phyloP scores from a whole-genome alignment of 257 asterid species.

The Echium plantagineum region DNA sequence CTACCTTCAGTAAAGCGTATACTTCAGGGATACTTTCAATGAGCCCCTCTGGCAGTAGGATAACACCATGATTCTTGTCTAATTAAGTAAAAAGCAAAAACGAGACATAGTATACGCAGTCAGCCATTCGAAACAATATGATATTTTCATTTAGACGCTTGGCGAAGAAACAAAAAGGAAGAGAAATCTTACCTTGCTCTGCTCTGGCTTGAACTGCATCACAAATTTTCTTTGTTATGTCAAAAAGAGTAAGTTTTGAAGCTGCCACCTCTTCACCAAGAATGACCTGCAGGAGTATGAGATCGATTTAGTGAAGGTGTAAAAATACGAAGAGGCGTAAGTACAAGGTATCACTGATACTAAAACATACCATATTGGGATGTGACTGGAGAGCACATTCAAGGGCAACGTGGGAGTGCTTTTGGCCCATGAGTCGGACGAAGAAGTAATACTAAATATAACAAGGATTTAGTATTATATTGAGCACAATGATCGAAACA shows the following conservation, averaged over 20 bases:
- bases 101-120: background rate
- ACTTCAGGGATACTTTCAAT: constrained; percentile 13
- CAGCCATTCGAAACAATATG: constrained; percentile 10
- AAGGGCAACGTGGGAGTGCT: constrained; percentile 13
- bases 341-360: background rate
- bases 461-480: constrained; percentile 3
- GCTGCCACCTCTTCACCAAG: constrained; percentile 99
- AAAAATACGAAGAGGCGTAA: background rate
- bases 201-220: constrained; percentile 97
- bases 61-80: constrained; percentile 11
- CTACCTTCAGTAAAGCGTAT: constrained; percentile 37
- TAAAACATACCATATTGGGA: constrained; percentile 8
- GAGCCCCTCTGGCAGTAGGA: constrained; percentile 11
- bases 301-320: background rate
- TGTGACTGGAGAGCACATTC: constrained; percentile 85
- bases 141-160: constrained; percentile 3
- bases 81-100: background rate
- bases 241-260: constrained; percentile 94
- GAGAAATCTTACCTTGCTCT: constrained; percentile 47
- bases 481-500: background rate
- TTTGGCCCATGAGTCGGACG: constrained; percentile 11
- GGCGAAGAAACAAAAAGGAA: constrained; percentile 2
- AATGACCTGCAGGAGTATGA: constrained; percentile 45
- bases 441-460: constrained; percentile 8
- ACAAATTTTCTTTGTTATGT: constrained; percentile 84